Conservation (phyloP, 352 stramenopile genomes). For the Phytophthora ohioensis region DNA sequence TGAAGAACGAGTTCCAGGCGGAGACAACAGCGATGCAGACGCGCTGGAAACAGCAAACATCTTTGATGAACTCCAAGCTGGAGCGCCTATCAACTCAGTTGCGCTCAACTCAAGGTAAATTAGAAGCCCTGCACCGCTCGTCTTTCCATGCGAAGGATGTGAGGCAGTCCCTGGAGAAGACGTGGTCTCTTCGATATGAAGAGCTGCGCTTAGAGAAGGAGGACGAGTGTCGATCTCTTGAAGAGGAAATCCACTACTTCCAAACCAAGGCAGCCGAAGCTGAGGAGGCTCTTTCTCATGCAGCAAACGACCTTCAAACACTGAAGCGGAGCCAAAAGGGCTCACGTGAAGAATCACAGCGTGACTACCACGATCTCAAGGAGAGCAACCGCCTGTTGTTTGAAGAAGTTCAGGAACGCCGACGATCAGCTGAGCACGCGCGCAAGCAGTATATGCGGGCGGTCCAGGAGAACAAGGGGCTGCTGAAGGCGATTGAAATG, state of each 20-base stretch:
- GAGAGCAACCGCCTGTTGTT: slow-evolving; percentile 75
- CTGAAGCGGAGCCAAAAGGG: slow-evolving; percentile 36
- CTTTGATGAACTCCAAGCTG: slow-evolving; percentile 46
- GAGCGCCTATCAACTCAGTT: slow-evolving; percentile 56
- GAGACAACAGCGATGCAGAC: slow-evolving; percentile 45
- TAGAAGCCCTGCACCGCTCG: slow-evolving; percentile 57
- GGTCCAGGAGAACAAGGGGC: slow-evolving; percentile 72
- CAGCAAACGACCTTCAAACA: slow-evolving; percentile 42
- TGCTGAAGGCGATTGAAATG: slow-evolving; percentile 68
- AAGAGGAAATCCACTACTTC: slow-evolving; percentile 56
- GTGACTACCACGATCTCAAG: slow-evolving; percentile 57
- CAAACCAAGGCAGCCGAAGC: slow-evolving; percentile 41
- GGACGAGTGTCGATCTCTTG: slow-evolving; percentile 43
- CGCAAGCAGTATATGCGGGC: slow-evolving; percentile 68
- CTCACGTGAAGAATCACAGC: slow-evolving; percentile 28
- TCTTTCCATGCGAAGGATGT: slow-evolving; percentile 55
- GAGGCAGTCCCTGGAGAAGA: slow-evolving; percentile 50
- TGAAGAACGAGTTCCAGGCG: slow-evolving; percentile 61
- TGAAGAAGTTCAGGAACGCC: slow-evolving; percentile 66
- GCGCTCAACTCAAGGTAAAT: slow-evolving; percentile 54
- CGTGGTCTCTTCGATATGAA: slow-evolving; percentile 56
- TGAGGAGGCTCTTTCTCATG: slow-evolving; percentile 46
- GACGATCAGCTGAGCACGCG: slow-evolving; percentile 55
- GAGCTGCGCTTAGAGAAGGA: slow-evolving; percentile 57
- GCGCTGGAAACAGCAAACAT: slow-evolving; percentile 58